Percentiles rank a stretch among this genome's conserved stretches.
Conservation (phyloP, 345 rosid genomes). For the Zanthoxylum bungeanum region DNA sequence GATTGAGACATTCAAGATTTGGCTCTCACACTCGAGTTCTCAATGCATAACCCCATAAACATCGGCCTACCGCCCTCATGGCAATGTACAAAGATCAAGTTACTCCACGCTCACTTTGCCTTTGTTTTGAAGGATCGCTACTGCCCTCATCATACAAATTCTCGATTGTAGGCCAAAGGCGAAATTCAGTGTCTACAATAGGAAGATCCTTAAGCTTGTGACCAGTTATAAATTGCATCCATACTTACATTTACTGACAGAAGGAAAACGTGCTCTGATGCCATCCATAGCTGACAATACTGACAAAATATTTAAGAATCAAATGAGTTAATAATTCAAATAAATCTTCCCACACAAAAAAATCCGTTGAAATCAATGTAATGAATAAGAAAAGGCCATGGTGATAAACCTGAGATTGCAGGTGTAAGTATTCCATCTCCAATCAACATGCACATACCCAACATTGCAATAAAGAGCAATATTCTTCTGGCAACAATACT, state of each 20-base stretch:
- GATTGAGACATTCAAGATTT: too few relatives aligned
- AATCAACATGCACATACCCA: conserved; percentile 87
- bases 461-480: conserved; percentile 70
- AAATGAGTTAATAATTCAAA: too few relatives aligned
- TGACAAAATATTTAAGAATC: conserved; percentile 24
- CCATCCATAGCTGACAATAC: conserved; percentile 75
- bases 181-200: too few relatives aligned
- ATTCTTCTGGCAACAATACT: conserved; percentile 51
- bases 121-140: too few relatives aligned
- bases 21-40: too few relatives aligned
- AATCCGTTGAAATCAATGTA: too few relatives aligned
- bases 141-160: too few relatives aligned
- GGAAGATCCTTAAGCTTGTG: conserved; percentile 1
- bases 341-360: background rate
- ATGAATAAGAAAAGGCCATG: background rate
- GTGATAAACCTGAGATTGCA: conserved; percentile 67
- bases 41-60: too few relatives aligned
- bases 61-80: too few relatives aligned
- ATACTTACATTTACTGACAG: conserved; percentile 52
- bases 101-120: too few relatives aligned
- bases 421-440: conserved; percentile 95
- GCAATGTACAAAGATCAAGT: too few relatives aligned
- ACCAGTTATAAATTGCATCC: background rate
- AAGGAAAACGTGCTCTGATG: conserved; percentile 54
- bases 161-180: too few relatives aligned